phyloP scores from a whole-genome alignment of 768 basidiomycete genomes.

The Phaeotremella fagi region DNA sequence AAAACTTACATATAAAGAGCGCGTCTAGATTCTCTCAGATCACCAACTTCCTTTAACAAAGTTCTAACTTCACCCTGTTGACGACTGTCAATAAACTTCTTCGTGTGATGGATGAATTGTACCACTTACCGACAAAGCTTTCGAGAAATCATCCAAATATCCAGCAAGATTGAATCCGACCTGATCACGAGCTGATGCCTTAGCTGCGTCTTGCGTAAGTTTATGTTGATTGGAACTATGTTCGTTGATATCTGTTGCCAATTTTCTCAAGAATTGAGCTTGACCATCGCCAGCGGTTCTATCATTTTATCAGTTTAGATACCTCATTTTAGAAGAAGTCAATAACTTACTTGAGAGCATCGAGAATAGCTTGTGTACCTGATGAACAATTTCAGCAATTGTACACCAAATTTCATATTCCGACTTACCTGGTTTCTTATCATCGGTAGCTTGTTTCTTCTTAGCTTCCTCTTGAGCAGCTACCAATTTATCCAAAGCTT shows the following conservation, averaged over 20 bases:
- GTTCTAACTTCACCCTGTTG: conserved; percentile 43
- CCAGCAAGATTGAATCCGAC: conserved; percentile 48
- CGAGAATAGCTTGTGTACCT: conserved; percentile 44
- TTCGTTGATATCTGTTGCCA: conserved; percentile 45
- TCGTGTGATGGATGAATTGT: neutral
- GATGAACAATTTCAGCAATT: neutral
- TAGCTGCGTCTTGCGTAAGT: conserved; percentile 35
- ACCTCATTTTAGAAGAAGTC: neutral
- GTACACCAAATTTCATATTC: neutral
- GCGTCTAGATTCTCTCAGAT: conserved; percentile 42
- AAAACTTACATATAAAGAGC: conserved; percentile 45
- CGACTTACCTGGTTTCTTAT: conserved; percentile 44
- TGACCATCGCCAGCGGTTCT: conserved; percentile 41
- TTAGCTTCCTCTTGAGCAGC: conserved; percentile 39
- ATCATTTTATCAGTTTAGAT: neutral
- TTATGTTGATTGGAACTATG: conserved; percentile 47
- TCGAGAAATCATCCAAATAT: conserved; percentile 48
- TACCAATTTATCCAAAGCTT: conserved; percentile 43
- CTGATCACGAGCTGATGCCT: conserved; percentile 44
- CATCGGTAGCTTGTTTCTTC: conserved; percentile 41
- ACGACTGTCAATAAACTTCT: neutral
- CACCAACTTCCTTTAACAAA: conserved; percentile 46
- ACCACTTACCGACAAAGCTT: conserved; percentile 42
- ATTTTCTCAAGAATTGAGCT: conserved; percentile 41
- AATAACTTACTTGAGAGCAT: conserved; percentile 43